Percentiles rank a stretch among this genome's conserved stretches.
Conservation (phyloP, 2,329 filamentous ascomycete species). For the Aspergillus eucalypticola region DNA sequence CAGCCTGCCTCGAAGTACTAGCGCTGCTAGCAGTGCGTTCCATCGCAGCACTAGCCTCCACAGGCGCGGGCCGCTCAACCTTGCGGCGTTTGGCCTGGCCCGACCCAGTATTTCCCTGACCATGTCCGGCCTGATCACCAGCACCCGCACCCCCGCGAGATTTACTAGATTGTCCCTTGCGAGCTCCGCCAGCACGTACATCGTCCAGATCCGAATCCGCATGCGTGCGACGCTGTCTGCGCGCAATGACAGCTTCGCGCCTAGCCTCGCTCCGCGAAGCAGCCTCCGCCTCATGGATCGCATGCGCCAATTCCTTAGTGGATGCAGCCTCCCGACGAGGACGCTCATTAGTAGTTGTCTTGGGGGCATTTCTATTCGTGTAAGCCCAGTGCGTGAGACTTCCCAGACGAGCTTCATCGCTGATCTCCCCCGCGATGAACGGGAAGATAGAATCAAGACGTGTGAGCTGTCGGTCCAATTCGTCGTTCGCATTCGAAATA, state of each 20-base stretch:
- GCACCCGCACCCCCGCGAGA: conserved; percentile 37
- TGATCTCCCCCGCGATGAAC: conserved; percentile 84
- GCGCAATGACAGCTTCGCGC: conserved; percentile 77
- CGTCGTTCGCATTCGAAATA: conserved; percentile 86
- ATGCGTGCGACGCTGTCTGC: conserved; percentile 71
- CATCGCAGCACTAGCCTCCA: conserved; percentile 39
- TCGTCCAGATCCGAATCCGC: conserved; percentile 82
- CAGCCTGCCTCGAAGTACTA: conserved; percentile 34
- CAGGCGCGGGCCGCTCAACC: conserved; percentile 65
- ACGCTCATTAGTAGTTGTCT: conserved; percentile 64
- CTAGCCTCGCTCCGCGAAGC: conserved; percentile 80
- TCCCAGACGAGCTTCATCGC: conserved; percentile 89
- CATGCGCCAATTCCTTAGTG: conserved; percentile 67
- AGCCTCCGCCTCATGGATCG: conserved; percentile 78
- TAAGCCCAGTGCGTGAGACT: conserved; percentile 96
- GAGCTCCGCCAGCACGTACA: conserved; percentile 37
- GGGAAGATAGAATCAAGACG: conserved; percentile 87
- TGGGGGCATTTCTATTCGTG: conserved; percentile 69
- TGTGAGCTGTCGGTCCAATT: conserved; percentile 77
- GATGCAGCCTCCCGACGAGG: conserved; percentile 77
- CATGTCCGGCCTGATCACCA: conserved; percentile 17
- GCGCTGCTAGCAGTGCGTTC: conserved; percentile 43
- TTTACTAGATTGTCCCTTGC: conserved; percentile 63
- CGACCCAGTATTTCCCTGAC: conserved; percentile 53
- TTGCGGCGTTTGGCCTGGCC: conserved; percentile 73